Base-by-base conservation (phyloP, 2,329 filamentous ascomycete species). In the Neonectria punicea region DNA sequence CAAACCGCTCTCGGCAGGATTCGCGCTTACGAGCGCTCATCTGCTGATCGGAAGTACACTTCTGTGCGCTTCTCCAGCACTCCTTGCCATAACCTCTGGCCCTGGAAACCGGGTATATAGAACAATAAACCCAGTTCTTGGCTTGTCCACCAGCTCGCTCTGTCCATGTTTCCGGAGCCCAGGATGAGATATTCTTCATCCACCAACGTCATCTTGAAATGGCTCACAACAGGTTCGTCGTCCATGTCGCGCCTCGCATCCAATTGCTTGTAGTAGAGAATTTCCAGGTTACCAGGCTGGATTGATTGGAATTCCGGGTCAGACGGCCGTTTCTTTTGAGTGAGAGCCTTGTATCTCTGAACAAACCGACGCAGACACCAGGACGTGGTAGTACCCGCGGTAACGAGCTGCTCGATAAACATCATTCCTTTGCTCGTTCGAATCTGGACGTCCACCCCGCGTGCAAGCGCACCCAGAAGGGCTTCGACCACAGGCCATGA, bases 81-180 rank as follows among this genome's bases (percentile, higher is more conserved):
- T 7, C 69, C 71, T 18, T 81, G 77, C 81, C 81, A 83, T 5
- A 82, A 66, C n/a, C 72, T 70, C 39, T 76, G 72, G 4, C 76
- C 78, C 39, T 77, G 67, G 43, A 81, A 79, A 1, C 73, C 77
- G 3, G 80, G 80, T n/a, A 80, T 79, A 49, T 85, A 79, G 59
- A 89, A 85, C 44, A 89, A 73, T 32, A 96, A 82, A 1, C 93
- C 93, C 22, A 96, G 81, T 79, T 97, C 93, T 78, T 96, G 93
- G 76, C 92, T 94, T 5, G 93, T 96, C 78, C 88, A 94, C 92
- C 92, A 96, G 75, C 92, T 94, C 8, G 93, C 92, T 1, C 93
- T 86, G 79, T 97, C 93, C 84, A 94, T 88, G 75, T 97, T 97
- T 1, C 92, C 93, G 18, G 92, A 94, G 0, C 93, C 93, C 3